Percentiles rank a stretch among this genome's conserved stretches.
Conservation (phyloP, 2,329 filamentous ascomycete species). For the Diplocarpon mali region DNA sequence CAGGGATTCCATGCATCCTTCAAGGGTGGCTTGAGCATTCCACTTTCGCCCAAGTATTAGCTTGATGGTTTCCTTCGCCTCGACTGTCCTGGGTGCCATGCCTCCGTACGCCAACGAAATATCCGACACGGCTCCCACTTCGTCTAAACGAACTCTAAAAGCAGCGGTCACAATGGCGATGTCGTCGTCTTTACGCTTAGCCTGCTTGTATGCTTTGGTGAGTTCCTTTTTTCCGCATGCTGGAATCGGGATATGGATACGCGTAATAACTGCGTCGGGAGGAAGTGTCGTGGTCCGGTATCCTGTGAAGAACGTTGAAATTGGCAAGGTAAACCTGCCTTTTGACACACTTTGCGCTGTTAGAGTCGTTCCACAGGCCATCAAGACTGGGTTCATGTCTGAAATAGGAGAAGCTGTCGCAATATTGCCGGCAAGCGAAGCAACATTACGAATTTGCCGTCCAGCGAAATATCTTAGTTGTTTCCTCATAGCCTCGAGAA, state of each 20-base stretch:
- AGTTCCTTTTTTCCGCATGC: constrained; percentile 60
- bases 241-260: constrained; percentile 68
- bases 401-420: constrained; percentile 92
- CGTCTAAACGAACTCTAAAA: constrained; percentile 59
- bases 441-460: constrained; percentile 87
- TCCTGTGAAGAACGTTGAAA: constrained; percentile 80
- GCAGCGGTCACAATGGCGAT: constrained; percentile 93
- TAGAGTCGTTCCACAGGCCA: constrained; percentile 71
- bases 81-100: constrained; percentile 80
- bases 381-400: constrained; percentile 84
- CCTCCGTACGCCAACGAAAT: constrained; percentile 82
- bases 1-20: constrained; percentile 74
- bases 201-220: constrained; percentile 84
- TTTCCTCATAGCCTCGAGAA: constrained; percentile 72
- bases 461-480: constrained; percentile 91
- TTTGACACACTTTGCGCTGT: constrained; percentile 50
- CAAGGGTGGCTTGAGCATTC: constrained; percentile 67
- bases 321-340: constrained; percentile 45
- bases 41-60: constrained; percentile 67
- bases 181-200: constrained; percentile 92
- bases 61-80: constrained; percentile 62
- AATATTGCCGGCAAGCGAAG: constrained; percentile 85
- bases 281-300: constrained; percentile 80
- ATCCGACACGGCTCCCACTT: constrained; percentile 56
- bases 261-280: constrained; percentile 68